Evolutionary conservation across 2,329 filamentous ascomycete species (phyloP), one percentile per base, ranked within the genome.

Genomic region (Trichoderma koningii): DNA sequence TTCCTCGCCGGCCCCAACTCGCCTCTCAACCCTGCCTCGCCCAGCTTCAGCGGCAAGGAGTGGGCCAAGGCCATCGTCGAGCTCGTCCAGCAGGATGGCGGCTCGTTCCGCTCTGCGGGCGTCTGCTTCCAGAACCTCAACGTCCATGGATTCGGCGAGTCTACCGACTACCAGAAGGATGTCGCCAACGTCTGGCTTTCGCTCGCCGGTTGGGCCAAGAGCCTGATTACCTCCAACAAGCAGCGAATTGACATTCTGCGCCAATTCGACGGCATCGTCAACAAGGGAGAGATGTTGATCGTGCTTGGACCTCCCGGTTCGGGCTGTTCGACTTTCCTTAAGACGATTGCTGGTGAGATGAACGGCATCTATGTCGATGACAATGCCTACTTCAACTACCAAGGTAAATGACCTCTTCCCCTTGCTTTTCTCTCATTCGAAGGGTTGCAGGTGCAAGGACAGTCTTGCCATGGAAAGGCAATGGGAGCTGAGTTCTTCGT

Each of bases 291-390:
- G 80, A 90, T 92, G 87, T 77, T 92, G 30, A 87, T 92, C 17
- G 89, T 92, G 2, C 81, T 92, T 41, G 89, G 89, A 17, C 89
- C 89, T 63, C 89, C 89, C 2, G 85, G 85, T 47, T 83, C 84
- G n/a, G 90, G 90, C 62, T 96, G 92, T 76, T 92, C 90, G 17
- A 96, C 92, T 2, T 88, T 96, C 68, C 81, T 96, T 65, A 96
- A 96, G 80, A 91, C 91, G 0, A 86, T 96, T 69, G 86, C 91
- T 3, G 92, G 92, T 66, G 91, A 96, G 76, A 91, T 89, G 23
- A 89, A 93, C 70, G 92, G 92, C 59, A 88, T 96, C 70, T 87
- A 84, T 70, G 81, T 95, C 15, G 89, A 92, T 55, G 78, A 89
- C 3, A 78, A 81, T 12, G 88, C 90, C 0, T 87, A 91, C 68